Conservation (phyloP, 495 filamentous ascomycete genomes). For the Aspergillus hancockii region DNA sequence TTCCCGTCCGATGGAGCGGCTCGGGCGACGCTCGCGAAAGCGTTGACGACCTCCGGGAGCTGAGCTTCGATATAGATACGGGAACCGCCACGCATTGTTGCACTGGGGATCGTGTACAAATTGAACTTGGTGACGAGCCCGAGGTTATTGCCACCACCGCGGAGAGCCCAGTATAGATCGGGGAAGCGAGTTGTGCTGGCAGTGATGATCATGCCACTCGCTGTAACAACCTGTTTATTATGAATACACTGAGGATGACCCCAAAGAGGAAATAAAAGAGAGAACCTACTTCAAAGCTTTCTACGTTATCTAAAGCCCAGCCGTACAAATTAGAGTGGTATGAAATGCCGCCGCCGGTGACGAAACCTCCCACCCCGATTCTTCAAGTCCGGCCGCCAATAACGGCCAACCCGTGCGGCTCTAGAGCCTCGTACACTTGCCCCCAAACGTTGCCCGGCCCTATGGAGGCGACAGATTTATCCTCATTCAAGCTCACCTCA, state of each 20-base stretch:
- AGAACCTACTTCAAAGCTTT: conserved; percentile 37
- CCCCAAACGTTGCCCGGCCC: conserved; percentile 32
- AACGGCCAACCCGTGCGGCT: conserved; percentile 45
- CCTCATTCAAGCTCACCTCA: neutral
- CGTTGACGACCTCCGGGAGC: conserved; percentile 11
- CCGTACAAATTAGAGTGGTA: conserved; percentile 49
- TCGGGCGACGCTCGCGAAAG: conserved; percentile 12
- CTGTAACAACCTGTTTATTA: conserved; percentile 37
- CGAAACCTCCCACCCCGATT: conserved; percentile 61
- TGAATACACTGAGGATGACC: conserved; percentile 26
- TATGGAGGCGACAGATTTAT: conserved; percentile 21
- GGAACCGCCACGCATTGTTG: conserved; percentile 9
- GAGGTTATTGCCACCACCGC: conserved; percentile 52
- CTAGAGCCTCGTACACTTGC: conserved; percentile 53
- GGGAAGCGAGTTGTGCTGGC: conserved; percentile 36
- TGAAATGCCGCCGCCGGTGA: conserved; percentile 33
- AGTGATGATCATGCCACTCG: conserved; percentile 41
- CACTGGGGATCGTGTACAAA: conserved; percentile 30
- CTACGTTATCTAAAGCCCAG: conserved; percentile 52
- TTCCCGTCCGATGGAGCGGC: conserved; percentile 24
- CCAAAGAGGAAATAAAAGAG: conserved; percentile 38
- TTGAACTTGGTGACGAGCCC: conserved; percentile 52
- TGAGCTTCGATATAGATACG: conserved; percentile 9
- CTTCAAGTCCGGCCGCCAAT: conserved; percentile 56
- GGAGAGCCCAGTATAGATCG: conserved; percentile 54